Evolutionary conservation across 192 early-diverging fungal species (phyloP).

Genomic region (Backusella circina): DNA sequence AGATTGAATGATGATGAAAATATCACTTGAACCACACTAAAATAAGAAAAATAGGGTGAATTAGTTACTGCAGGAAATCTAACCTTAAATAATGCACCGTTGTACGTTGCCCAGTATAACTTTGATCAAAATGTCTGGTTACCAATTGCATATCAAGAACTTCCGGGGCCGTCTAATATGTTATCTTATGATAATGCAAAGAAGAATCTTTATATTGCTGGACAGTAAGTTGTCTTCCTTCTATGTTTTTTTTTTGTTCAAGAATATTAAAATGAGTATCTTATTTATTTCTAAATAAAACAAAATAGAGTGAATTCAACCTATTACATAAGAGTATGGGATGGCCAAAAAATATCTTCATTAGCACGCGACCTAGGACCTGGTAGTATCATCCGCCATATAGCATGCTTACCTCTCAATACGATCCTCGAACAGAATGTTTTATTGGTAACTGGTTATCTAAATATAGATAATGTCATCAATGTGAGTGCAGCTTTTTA

Average conservation of each 20-base stretch:
- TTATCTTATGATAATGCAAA: conserved; percentile 13
- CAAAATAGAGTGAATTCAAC: not conserved
- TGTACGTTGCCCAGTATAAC: conserved; percentile 15
- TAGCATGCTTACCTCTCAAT: conserved; percentile 8
- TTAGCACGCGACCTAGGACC: conserved; percentile 10
- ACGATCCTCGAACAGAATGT: conserved; percentile 11
- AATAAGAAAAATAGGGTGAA: conserved; percentile 1
- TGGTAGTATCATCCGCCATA: conserved; percentile 17
- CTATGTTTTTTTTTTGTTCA: not conserved
- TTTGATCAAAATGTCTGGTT: conserved; percentile 11
- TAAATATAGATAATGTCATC: conserved; percentile 37
- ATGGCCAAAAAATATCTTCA: conserved; percentile 3
- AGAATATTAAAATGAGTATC: not conserved
- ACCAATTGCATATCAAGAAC: not conserved
- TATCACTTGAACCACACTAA: not conserved
- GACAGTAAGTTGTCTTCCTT: conserved; percentile 24
- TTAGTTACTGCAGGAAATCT: conserved; percentile 22
- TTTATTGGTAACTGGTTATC: conserved; percentile 39
- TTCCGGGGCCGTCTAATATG: conserved; percentile 10
- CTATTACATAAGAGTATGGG: conserved; percentile 13
- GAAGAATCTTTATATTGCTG: conserved; percentile 32
- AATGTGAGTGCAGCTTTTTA: conserved; percentile 46
- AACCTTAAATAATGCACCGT: conserved; percentile 8
- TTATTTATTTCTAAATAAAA: not conserved
- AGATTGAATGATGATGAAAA: not conserved